Conservation (phyloP, 495 filamentous ascomycete species). For the Patellaria atrata region DNA sequence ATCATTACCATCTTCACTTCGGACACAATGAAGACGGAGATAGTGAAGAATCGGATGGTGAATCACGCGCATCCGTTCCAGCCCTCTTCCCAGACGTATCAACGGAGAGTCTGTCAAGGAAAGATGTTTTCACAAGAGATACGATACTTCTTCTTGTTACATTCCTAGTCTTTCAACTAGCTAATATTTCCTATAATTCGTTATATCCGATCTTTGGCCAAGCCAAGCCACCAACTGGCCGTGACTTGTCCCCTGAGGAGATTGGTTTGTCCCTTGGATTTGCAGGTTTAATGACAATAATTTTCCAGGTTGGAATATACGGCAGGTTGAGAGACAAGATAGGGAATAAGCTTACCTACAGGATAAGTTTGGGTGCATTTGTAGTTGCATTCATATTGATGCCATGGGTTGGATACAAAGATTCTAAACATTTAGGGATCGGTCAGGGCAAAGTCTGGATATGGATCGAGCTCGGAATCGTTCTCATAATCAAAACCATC, state of each 20-base stretch:
- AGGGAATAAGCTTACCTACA: constrained; percentile 75
- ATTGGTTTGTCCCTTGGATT: constrained; percentile 82
- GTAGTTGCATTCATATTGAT: constrained; percentile 70
- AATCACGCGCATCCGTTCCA: constrained; percentile 24
- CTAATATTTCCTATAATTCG: constrained; percentile 80
- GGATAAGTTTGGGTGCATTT: constrained; percentile 65
- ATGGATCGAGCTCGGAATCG: constrained; percentile 60
- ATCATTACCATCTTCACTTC: constrained; percentile 17
- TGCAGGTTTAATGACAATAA: constrained; percentile 66
- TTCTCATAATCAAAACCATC: constrained; percentile 77
- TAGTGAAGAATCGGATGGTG: constrained; percentile 22
- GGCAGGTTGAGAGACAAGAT: constrained; percentile 61
- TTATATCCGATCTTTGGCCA: constrained; percentile 85
- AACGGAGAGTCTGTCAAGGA: constrained; percentile 18
- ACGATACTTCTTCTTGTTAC: constrained; percentile 67
- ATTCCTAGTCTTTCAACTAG: constrained; percentile 76
- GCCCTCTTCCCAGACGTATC: constrained; percentile 26
- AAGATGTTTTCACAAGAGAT: constrained; percentile 51
- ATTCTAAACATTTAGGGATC: constrained; percentile 35
- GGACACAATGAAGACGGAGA: constrained; percentile 28
- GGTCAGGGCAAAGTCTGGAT: constrained; percentile 43
- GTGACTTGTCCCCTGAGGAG: constrained; percentile 56
- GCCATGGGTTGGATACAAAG: constrained; percentile 76
- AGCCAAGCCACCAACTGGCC: constrained; percentile 55
- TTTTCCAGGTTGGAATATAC: constrained; percentile 80